Evolutionary conservation across 345 rosid genomes (phyloP).

Genomic region (Cardamine chenopodiifolia): DNA sequence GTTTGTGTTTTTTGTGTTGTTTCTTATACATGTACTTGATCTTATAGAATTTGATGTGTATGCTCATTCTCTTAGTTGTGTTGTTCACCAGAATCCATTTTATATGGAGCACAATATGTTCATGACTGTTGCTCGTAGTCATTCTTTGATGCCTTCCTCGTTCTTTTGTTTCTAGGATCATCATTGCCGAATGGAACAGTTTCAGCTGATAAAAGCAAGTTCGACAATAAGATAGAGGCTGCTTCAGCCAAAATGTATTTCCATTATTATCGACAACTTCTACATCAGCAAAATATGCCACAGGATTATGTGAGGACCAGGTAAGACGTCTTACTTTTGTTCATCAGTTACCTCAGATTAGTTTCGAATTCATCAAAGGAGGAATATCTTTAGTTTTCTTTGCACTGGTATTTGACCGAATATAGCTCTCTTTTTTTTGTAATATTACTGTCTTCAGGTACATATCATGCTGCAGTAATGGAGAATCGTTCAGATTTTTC

Average conservation of each 20-base stretch:
- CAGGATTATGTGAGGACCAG: slow-evolving; percentile 98
- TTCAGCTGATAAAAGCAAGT: slow-evolving; percentile 62
- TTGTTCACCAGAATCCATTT: not conserved
- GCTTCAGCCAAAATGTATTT: slow-evolving; percentile 97
- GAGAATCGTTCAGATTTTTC: slow-evolving; percentile 85
- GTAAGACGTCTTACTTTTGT: slow-evolving; percentile 46
- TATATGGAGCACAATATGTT: not conserved
- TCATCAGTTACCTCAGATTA: slow-evolving; percentile 9
- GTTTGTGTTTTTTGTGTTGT: slow-evolving; percentile 12
- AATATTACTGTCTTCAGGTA: slow-evolving; percentile 55
- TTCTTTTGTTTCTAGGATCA: slow-evolving; percentile 48
- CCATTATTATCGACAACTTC: slow-evolving; percentile 89
- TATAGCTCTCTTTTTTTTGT: not conserved
- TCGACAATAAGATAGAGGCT: slow-evolving; percentile 81
- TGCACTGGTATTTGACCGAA: not conserved
- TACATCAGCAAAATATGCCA: slow-evolving; percentile 96
- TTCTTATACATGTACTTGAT: not conserved
- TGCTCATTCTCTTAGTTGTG: not conserved
- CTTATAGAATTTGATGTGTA: not conserved
- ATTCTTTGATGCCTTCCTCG: not conserved
- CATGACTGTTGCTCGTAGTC: too few species aligned
- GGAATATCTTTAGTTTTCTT: not conserved
- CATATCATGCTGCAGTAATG: slow-evolving; percentile 91
- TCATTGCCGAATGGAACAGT: slow-evolving; percentile 56
- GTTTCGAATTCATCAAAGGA: too few species aligned